These are phyloP conservation scores for Macrocybe gigantea DNA, from an alignment of 768 basidiomycete species.

Conservation along the genomic window DNA sequence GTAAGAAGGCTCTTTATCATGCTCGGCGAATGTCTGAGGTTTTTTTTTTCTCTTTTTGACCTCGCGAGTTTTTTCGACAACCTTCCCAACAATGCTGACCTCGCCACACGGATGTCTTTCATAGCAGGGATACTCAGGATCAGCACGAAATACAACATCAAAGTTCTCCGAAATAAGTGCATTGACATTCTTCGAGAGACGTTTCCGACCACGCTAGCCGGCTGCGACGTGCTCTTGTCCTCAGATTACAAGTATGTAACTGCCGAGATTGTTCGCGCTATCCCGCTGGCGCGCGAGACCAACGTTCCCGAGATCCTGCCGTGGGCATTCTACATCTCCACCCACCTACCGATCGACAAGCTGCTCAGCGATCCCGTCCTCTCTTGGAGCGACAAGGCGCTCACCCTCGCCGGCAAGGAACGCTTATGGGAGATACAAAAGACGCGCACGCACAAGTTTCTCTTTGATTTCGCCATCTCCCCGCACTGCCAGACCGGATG, in stretches of 20 bases:
- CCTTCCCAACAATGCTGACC: conserved; percentile 23
- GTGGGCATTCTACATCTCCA: conserved; percentile 41
- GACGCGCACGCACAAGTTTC: conserved; percentile 26
- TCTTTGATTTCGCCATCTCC: conserved; percentile 28
- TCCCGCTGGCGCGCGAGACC: conserved; percentile 33
- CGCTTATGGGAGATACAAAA: conserved; percentile 34
- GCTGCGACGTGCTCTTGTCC: conserved; percentile 31
- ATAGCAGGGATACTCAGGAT: conserved; percentile 36
- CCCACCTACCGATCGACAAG: conserved; percentile 28
- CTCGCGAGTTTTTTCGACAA: conserved; percentile 31
- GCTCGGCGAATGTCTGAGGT: too few relatives aligned
- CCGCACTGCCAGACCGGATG: conserved; percentile 23
- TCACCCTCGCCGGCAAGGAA: conserved; percentile 35
- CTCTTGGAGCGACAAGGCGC: conserved; percentile 35
- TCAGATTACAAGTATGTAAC: conserved; percentile 30
- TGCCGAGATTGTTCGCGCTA: conserved; percentile 31
- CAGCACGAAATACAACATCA: conserved; percentile 38
- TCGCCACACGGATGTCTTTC: conserved; percentile 30
- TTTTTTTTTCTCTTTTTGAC: conserved; percentile 2
- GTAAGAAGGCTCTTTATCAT: conserved; percentile 4
- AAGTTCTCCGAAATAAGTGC: conserved; percentile 28
- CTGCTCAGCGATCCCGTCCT: conserved; percentile 27
- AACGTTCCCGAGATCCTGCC: conserved; percentile 36
- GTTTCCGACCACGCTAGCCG: conserved; percentile 34
- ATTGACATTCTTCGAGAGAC: conserved; percentile 32